Base-by-base conservation (phyloP, 73 alveolate species). In the Symbiodinium pilosum region DNA sequence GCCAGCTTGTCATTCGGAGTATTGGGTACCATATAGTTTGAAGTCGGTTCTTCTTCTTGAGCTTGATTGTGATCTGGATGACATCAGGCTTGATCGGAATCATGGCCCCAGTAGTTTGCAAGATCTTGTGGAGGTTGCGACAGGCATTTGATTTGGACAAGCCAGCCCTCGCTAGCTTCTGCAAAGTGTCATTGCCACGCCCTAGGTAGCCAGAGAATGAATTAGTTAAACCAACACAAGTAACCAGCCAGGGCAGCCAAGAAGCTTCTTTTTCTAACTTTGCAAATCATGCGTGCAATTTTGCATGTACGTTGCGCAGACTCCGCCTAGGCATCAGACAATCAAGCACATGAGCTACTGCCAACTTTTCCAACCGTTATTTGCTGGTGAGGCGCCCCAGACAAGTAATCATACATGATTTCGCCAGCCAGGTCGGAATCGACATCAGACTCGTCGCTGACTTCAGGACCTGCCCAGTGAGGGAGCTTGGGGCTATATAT, bases 271-370 rank as follows among this genome's bases (percentile, higher is more conserved):
- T 6, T 3, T 4, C 93, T 52, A 12, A 86, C 36, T 8, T 51
- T 86, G 93, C 93, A 86, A 18, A 86, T 56, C 93, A 86, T 86
- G 14, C 20, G 3, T 1, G 93, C 93, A 16, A 86, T 44, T 8
- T 86, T 86, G 83, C 93, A 69, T 30, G 93, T 42, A 24, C 93
- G 81, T 24, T 51, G 26, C 38, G 93, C 93, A 2, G 93, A 51
- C 83, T 86, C 93, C 34, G 93, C 93, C 93, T 86, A n/a, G 34
- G 93, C 73, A 9, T 75, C 30, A 32, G 30, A 34, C 68, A 18
- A 3, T 4, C 21, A 7, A 4, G 4, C n/a, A n/a, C n/a, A n/a
- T n/a, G n/a, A n/a, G n/a, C n/a, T n/a, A 40, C 30, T 9, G 54
- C 4, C 4, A 83, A 2, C 38, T 38, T 6, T 39, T 16, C 9